Conservation (phyloP, 1,284 basidiomycete species). For the Takashimella koratensis region DNA sequence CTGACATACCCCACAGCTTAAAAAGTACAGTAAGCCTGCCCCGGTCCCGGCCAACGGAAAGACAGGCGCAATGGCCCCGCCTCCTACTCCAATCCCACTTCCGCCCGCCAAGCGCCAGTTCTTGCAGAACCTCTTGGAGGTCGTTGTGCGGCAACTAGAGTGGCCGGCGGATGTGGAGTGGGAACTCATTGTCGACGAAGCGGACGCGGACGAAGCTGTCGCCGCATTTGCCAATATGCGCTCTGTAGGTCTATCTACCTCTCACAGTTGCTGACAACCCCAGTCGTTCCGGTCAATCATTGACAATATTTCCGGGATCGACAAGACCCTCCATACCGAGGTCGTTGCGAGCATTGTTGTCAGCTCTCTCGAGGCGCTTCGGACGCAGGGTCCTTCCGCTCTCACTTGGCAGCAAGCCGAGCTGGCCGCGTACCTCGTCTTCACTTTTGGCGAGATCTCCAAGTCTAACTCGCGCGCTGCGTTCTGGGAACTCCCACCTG, state of each 20-base stretch:
- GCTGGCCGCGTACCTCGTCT: slow-evolving; percentile 85
- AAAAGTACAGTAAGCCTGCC: slow-evolving; percentile 20
- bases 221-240: slow-evolving; percentile 80
- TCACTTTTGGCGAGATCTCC: slow-evolving; percentile 83
- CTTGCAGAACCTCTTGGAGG: slow-evolving; percentile 71
- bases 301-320: slow-evolving; percentile 87
- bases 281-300: slow-evolving; percentile 64
- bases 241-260: slow-evolving; percentile 55
- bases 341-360: slow-evolving; percentile 48
- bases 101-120: slow-evolving; percentile 69
- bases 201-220: slow-evolving; percentile 82
- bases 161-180: slow-evolving; percentile 70
- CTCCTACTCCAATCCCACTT: slow-evolving; percentile 47
- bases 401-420: slow-evolving; percentile 93
- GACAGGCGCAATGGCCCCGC: slow-evolving; percentile 16
- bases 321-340: slow-evolving; percentile 45
- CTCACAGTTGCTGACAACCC: slow-evolving; percentile 3
- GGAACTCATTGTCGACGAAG: slow-evolving; percentile 72
- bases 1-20: slow-evolving; percentile 16
- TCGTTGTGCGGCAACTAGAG: slow-evolving; percentile 70
- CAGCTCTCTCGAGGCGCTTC: slow-evolving; percentile 37
- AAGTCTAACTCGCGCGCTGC: slow-evolving; percentile 53
- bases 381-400: slow-evolving; percentile 34
- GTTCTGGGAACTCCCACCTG: slow-evolving; percentile 48
- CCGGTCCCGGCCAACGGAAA: slow-evolving; percentile 15